Evolutionary conservation across 768 basidiomycete genomes (phyloP).

Genomic region (Solioccasus polychromus): DNA sequence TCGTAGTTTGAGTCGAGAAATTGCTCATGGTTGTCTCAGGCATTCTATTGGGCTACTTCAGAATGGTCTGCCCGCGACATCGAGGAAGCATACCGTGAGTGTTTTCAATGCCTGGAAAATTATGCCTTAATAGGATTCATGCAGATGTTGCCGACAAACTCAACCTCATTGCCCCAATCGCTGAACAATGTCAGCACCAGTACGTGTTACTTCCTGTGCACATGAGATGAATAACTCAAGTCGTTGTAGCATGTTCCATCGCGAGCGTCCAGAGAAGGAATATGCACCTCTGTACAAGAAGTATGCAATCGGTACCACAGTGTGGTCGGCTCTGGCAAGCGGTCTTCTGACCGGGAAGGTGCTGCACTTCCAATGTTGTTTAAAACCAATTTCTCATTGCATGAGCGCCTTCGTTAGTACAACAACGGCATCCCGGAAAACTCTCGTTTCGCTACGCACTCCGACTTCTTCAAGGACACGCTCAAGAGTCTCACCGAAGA

Average conservation of each 20-base stretch:
- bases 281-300: conserved; percentile 46
- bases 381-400: not conserved
- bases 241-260: conserved; percentile 44
- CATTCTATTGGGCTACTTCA: conserved; percentile 49
- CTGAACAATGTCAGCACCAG: conserved; percentile 52
- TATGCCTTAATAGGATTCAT: not conserved
- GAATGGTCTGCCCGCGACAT: conserved; percentile 56
- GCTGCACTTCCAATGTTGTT: not conserved
- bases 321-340: conserved; percentile 55
- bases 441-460: conserved; percentile 50
- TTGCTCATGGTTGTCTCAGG: conserved; percentile 14
- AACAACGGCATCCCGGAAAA: conserved; percentile 50
- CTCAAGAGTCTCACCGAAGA: conserved; percentile 41
- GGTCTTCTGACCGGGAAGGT: conserved; percentile 57
- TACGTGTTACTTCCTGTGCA: conserved; percentile 12
- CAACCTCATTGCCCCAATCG: conserved; percentile 46
- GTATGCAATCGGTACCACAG: conserved; percentile 46
- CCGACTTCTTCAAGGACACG: conserved; percentile 43
- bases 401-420: conserved; percentile 28
- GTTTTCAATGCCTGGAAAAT: not conserved
- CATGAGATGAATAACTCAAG: not conserved
- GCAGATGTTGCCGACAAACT: conserved; percentile 49
- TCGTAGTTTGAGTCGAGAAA: not conserved
- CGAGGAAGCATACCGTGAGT: conserved; percentile 40
- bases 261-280: conserved; percentile 54